Evolutionary conservation across 345 rosid genomes (phyloP), one percentile per base, ranked within the genome.

Genomic region (Syzygium jambos): DNA sequence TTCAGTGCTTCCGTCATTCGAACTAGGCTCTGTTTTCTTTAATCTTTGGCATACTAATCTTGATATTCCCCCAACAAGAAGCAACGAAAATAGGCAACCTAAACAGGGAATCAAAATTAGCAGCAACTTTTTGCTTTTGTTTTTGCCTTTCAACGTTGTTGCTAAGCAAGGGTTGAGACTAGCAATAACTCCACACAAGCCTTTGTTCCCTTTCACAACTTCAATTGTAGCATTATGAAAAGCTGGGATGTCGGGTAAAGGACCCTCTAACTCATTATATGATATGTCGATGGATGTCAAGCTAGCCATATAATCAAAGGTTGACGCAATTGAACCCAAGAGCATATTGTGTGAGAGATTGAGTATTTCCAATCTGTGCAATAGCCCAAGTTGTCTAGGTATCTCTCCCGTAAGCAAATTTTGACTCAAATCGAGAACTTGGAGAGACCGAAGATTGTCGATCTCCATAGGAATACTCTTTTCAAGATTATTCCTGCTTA

Each of bases 211-310:
- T 34, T 41, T 78, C n/a, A 78, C 27, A 9, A 78, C 51, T 7
- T 83, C 80, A 7, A 43, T 7, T 0, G 86, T 6, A 86, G 86
- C 89, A 13, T 87, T 80, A 11, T 23, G 87, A 88, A 91, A 90
- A 17, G 89, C 89, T 63, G 85, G 85, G 55, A 51, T 78, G 27
- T 90, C 4, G 0, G 93, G 92, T 22, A 93, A 9, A 0, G 89
- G 91, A 53, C 93, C 92, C 16, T 54, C 65, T 15, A 92, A 49
- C 30, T 87, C 82, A 51, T 92, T 90, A 54, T 86, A 49, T 0
- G 90, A 92, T 15, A 93, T 13, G 56, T 91, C 90, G 6, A 90
- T 84, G 7, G 16, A 23, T 9, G 2, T 38, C 86, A 90, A 77
- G 82, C 87, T 68, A 0, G 11, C 21, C 86, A 88, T 57, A 16